A percentile compares a stretch with the other conserved stretches of the same genome.
Evolutionary conservation across 1,139 yeast genomes (phyloP).

Genomic region (Taphrina betulina): DNA sequence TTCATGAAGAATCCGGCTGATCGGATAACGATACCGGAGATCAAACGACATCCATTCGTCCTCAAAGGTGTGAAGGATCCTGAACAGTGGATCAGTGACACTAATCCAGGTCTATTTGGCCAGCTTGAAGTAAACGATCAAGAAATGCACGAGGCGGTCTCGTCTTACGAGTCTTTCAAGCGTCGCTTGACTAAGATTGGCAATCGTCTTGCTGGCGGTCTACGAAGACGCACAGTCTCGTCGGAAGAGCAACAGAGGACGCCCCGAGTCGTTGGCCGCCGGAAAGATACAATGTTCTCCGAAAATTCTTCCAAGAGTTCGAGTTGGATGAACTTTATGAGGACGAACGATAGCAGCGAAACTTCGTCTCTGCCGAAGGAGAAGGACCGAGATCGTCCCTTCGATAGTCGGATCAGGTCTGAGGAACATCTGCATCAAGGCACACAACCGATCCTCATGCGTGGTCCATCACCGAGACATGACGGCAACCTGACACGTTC

Average conservation of each 20-base stretch:
- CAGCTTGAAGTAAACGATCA: conserved; percentile 61
- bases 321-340: conserved; percentile 26
- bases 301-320: conserved; percentile 4
- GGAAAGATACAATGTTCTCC: background rate
- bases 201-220: conserved; percentile 15
- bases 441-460: conserved; percentile 10
- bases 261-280: background rate
- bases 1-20: conserved; percentile 68
- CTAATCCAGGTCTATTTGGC: conserved; percentile 42
- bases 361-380: background rate
- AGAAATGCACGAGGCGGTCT: conserved; percentile 71
- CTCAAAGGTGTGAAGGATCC: conserved; percentile 55
- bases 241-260: conserved; percentile 7
- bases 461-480: background rate
- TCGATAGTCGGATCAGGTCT: conserved; percentile 11
- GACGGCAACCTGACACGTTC: background rate
- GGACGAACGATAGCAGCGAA: conserved; percentile 10
- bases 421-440: conserved; percentile 17
- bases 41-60: conserved; percentile 79
- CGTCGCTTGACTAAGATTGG: conserved; percentile 25
- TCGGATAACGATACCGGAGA: conserved; percentile 69
- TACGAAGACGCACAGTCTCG: conserved; percentile 12
- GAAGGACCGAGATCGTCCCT: conserved; percentile 6
- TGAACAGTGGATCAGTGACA: conserved; percentile 40
- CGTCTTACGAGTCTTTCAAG: conserved; percentile 27